phyloP scores from a whole-genome alignment of 2,329 filamentous ascomycete genomes.

The Volutella citrinella region DNA sequence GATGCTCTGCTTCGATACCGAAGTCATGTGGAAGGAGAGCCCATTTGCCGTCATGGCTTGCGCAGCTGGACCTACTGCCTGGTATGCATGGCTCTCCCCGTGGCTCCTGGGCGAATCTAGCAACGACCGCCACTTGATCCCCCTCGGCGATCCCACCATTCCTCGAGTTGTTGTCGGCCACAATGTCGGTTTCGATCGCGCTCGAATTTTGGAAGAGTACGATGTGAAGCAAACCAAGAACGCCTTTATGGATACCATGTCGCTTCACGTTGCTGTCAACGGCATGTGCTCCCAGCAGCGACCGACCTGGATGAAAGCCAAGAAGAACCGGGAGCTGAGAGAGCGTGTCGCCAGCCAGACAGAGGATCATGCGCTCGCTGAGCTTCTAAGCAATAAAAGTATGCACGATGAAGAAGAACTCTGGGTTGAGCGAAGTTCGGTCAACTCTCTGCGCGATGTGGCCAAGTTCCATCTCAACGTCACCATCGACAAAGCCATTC shows the following conservation, averaged over 20 bases:
- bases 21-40: conserved; percentile 93
- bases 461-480: conserved; percentile 94
- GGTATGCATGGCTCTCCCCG: conserved; percentile 97
- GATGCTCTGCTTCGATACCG: conserved; percentile 90
- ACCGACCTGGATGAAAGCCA: conserved; percentile 96
- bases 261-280: conserved; percentile 93
- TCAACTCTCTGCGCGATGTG: conserved; percentile 93
- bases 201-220: conserved; percentile 87
- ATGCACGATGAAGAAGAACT: conserved; percentile 89
- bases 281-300: conserved; percentile 98
- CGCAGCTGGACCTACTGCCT: conserved; percentile 81
- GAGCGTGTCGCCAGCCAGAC: conserved; percentile 75
- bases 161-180: conserved; percentile 85
- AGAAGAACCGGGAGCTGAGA: conserved; percentile 80
- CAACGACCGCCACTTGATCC: conserved; percentile 76
- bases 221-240: conserved; percentile 77
- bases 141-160: conserved; percentile 72
- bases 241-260: conserved; percentile 96
- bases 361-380: conserved; percentile 66
- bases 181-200: conserved; percentile 93
- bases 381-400: conserved; percentile 65
- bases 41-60: conserved; percentile 96
- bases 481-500: conserved; percentile 82
- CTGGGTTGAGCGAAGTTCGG: conserved; percentile 91
- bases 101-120: conserved; percentile 86